Conservation (phyloP, 345 rosid genomes). For the Gossypium raimondii region DNA sequence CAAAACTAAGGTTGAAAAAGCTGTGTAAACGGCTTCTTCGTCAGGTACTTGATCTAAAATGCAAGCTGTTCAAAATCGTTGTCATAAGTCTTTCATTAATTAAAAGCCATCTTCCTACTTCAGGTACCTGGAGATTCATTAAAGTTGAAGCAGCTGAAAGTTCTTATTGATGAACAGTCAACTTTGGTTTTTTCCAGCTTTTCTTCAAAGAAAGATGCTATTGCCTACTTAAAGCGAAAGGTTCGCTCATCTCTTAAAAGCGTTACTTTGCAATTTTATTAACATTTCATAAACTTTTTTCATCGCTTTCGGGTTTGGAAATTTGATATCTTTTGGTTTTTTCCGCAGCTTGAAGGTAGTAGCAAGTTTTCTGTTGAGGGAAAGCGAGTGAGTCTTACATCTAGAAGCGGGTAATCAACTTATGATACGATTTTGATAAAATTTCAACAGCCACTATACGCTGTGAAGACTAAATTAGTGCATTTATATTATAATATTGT, state of each 20-base stretch:
- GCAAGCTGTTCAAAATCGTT: not conserved
- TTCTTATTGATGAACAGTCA: conserved; percentile 56
- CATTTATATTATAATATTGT: not conserved
- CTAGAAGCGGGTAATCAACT: conserved; percentile 27
- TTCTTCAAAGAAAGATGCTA: conserved; percentile 58
- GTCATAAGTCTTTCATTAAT: not conserved
- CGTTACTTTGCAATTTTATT: not conserved
- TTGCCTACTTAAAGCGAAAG: conserved; percentile 66
- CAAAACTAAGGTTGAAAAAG: conserved; percentile 63
- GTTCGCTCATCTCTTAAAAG: conserved; percentile 20
- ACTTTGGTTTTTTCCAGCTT: conserved; percentile 45
- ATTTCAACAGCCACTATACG: conserved; percentile 16
- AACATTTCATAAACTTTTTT: not conserved
- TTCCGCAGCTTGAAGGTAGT: conserved; percentile 66
- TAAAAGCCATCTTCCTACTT: conserved; percentile 13
- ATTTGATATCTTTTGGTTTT: conserved; percentile 4
- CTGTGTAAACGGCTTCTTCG: conserved; percentile 68
- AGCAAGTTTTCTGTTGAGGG: conserved; percentile 62
- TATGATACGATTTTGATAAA: conserved; percentile 14
- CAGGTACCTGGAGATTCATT: conserved; percentile 70
- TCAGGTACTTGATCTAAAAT: conserved; percentile 41
- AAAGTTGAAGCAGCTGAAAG: conserved; percentile 72
- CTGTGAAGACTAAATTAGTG: conserved; percentile 18
- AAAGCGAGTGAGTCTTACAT: conserved; percentile 58
- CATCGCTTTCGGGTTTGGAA: not conserved